These are phyloP conservation scores for Pichia sp. DNA, from an alignment of 1,139 yeast species.

Conservation along the genomic window DNA sequence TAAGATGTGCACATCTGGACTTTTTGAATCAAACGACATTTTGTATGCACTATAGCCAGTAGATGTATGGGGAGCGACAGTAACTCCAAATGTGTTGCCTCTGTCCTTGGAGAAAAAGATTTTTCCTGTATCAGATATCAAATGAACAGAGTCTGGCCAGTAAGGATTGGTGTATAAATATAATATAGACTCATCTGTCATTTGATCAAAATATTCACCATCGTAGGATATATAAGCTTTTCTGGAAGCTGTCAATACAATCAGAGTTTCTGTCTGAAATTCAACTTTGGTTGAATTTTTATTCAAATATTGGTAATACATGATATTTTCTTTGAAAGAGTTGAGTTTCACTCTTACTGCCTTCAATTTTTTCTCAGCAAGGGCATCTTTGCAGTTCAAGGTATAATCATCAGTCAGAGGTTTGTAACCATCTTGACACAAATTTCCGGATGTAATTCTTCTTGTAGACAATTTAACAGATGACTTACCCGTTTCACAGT, in stretches of 20 bases:
- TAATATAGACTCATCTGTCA: slow-evolving; percentile 40
- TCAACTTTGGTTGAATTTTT: slow-evolving; percentile 15
- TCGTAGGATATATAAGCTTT: slow-evolving; percentile 65
- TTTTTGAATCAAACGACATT: slow-evolving; percentile 54
- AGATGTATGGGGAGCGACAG: slow-evolving; percentile 42
- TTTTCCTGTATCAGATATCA: slow-evolving; percentile 48
- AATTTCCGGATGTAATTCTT: slow-evolving; percentile 25
- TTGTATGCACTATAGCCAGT: slow-evolving; percentile 14
- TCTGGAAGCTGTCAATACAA: slow-evolving; percentile 52
- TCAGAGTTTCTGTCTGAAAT: slow-evolving; percentile 61
- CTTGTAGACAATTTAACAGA: slow-evolving; percentile 23
- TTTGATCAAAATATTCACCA: slow-evolving; percentile 48
- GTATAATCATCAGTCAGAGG: slow-evolving; percentile 22
- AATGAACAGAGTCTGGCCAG: slow-evolving; percentile 59
- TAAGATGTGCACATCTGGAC: slow-evolving; percentile 61
- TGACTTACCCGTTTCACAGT: slow-evolving; percentile 19
- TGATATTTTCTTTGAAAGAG: slow-evolving; percentile 35
- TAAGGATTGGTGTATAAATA: slow-evolving; percentile 58
- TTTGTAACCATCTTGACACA: slow-evolving; percentile 30
- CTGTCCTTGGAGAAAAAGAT: slow-evolving; percentile 64
- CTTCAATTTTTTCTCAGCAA: slow-evolving; percentile 6
- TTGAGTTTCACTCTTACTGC: slow-evolving; percentile 20
- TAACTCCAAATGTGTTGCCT: slow-evolving; percentile 40
- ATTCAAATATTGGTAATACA: slow-evolving; percentile 50
- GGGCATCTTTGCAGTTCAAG: slow-evolving; percentile 26